Evolutionary conservation across 1,284 basidiomycete genomes (phyloP).

Genomic region (Fomitiporia mediterranea): DNA sequence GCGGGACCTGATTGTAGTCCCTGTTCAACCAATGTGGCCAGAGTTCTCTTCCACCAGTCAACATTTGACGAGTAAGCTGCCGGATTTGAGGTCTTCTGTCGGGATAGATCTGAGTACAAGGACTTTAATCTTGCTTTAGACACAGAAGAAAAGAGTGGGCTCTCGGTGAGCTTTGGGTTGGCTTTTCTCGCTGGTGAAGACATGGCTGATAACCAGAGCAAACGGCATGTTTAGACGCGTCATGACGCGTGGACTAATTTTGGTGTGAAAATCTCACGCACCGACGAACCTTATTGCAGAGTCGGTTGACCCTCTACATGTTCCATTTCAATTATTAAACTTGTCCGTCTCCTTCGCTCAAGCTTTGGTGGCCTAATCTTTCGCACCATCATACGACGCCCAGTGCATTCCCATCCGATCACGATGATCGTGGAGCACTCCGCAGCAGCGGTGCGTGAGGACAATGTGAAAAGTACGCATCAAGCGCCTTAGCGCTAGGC

Average conservation of each 20-base stretch:
- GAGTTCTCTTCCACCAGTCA: slow-evolving; percentile 79
- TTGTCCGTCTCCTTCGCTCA: too few relatives aligned
- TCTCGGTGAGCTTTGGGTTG: slow-evolving; percentile 27
- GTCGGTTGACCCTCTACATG: too few relatives aligned
- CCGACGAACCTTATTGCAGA: neutral
- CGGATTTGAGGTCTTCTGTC: slow-evolving; percentile 81
- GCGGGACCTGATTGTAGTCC: slow-evolving; percentile 49
- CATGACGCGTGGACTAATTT: neutral
- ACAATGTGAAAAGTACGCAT: too few relatives aligned
- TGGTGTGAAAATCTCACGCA: too few relatives aligned
- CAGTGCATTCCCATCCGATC: too few relatives aligned
- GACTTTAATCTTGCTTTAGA: slow-evolving; percentile 69
- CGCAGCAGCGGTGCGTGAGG: neutral
- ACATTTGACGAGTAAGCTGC: slow-evolving; percentile 77
- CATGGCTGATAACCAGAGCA: neutral
- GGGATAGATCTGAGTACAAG: slow-evolving; percentile 84
- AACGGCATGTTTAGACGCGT: neutral
- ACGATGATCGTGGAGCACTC: neutral
- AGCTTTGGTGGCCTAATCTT: too few relatives aligned
- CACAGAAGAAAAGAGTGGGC: slow-evolving; percentile 47
- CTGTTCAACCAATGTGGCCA: slow-evolving; percentile 57
- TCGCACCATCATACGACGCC: too few relatives aligned
- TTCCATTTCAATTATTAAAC: too few relatives aligned
- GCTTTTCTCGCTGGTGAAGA: slow-evolving; percentile 1
- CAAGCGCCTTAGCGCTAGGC: too few relatives aligned